Conservation (phyloP, 2,329 filamentous ascomycete species). For the Colletotrichum echinochloae region DNA sequence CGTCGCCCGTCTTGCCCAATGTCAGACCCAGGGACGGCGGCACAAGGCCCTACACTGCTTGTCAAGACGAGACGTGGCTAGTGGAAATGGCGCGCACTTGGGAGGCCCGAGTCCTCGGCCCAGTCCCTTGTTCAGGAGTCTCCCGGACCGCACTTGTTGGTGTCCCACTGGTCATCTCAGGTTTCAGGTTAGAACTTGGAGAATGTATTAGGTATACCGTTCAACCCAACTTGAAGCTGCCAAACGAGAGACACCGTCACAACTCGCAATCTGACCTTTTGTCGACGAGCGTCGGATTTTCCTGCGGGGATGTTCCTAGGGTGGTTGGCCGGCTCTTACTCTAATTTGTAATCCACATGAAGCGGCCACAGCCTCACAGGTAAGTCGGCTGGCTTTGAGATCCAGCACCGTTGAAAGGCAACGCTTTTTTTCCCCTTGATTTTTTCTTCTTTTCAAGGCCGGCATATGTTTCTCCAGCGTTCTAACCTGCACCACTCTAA, state of each 20-base stretch:
- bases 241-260: slow-evolving; percentile 28
- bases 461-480: not conserved
- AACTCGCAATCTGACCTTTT: slow-evolving; percentile 36
- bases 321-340: not conserved
- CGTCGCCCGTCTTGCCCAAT: slow-evolving; percentile 21
- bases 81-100: not conserved
- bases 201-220: slow-evolving; percentile 34
- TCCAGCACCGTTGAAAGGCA: not conserved
- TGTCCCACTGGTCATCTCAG: slow-evolving; percentile 35
- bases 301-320: slow-evolving; percentile 11
- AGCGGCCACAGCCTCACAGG: slow-evolving; percentile 15
- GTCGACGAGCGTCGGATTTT: slow-evolving; percentile 30
- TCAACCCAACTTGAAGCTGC: slow-evolving; percentile 32
- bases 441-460: no score
- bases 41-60: not conserved
- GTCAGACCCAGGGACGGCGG: slow-evolving; percentile 21
- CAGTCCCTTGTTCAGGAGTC: slow-evolving; percentile 28
- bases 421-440: no score
- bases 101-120: not conserved
- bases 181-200: slow-evolving; percentile 39
- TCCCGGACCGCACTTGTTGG: slow-evolving; percentile 5
- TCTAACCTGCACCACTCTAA: no score
- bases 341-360: not conserved
- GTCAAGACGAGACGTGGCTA: slow-evolving; percentile 12
- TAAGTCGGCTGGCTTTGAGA: slow-evolving; percentile 10